phyloP scores from a whole-genome alignment of 139 green algal species.

The Pleodorina starrii region DNA sequence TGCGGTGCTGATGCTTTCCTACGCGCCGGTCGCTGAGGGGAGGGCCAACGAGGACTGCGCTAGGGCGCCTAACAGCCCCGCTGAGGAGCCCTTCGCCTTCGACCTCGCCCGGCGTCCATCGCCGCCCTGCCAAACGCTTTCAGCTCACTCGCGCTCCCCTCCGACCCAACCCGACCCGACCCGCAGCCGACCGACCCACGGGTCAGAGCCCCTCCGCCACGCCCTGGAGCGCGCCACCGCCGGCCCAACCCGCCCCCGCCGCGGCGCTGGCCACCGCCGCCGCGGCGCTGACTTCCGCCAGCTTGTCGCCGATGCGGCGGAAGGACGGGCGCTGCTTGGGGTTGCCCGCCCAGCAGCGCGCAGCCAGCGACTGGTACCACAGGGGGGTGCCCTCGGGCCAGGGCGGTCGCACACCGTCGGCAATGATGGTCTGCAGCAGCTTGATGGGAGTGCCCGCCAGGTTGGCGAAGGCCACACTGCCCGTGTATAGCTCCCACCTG shows the following conservation, averaged over 20 bases:
- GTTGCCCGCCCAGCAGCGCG: constrained; percentile 54
- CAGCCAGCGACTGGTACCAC: constrained; percentile 54
- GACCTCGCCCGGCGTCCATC: too few species aligned
- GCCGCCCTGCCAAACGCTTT: too few species aligned
- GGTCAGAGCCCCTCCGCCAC: background rate
- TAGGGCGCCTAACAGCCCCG: too few species aligned
- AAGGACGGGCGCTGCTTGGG: constrained; percentile 61
- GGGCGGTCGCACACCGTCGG: constrained; percentile 53
- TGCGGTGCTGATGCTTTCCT: too few species aligned
- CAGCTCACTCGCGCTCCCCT: too few species aligned
- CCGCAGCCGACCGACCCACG: too few species aligned
- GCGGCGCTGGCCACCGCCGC: background rate
- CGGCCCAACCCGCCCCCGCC: background rate
- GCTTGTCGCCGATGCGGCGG: constrained; percentile 51
- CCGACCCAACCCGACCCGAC: too few species aligned
- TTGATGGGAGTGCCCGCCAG: constrained; percentile 48
- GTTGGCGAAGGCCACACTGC: constrained; percentile 45
- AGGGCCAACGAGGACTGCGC: too few species aligned
- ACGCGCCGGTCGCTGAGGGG: too few species aligned
- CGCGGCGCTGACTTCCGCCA: constrained; percentile 26
- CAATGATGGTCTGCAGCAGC: constrained; percentile 62
- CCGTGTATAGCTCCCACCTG: constrained; percentile 65
- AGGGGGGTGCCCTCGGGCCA: constrained; percentile 44
- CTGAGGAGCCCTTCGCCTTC: too few species aligned
- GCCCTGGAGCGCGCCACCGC: background rate